Base-by-base conservation (phyloP, 169 alveolate genomes). In the Plasmodium gaboni region DNA sequence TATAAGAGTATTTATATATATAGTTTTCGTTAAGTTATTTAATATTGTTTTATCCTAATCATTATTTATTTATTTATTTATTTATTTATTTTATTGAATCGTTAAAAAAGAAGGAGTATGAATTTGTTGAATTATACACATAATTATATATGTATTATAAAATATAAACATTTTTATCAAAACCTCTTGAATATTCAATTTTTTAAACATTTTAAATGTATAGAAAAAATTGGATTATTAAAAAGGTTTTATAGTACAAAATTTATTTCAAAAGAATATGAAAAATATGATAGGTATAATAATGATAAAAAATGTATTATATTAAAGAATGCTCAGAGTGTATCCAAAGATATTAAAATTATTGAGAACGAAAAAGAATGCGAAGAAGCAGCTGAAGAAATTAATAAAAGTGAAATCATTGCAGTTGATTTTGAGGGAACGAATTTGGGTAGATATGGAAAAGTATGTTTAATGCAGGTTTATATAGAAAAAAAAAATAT, bases 361-460 rank as follows among this genome's bases (percentile, higher is more conserved):
- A 71, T 83, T 32, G 91, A 83, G 32, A 83, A 68, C 69, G 91
- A 83, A 83, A 67, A 65, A 55, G 85, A 88, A 2, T 71, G 90
- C 10, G 83, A 71, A 72, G 89, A 73, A 57, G 89, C 89, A 46
- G 93, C 89, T 50, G 74, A 24, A 63, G 89, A 78, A 63, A 78
- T 88, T 64, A 83, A 72, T 60, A 38, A 53, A 51, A 83, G 67
- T 64, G 93, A 60, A 42, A 73, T 88, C n/a, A 88, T 88, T 73
- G 89, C 90, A 63, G 73, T 88, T n/a, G 95, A 92, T 55, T 88
- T 89, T 32, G 96, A 93, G 51, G 96, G 96, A 2, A 92, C 93
- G 26, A 78, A 78, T 53, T 83, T 93, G 51, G 96, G 96, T 28
- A 88, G 93, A 17, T 93, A 91, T 59, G 96, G 96, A 2, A 92